A percentile compares a stretch with the other conserved stretches of the same genome.
These are phyloP conservation scores for Carex arenaria DNA, from an alignment of 202 grass and related monocot species.

Conservation along the genomic window DNA sequence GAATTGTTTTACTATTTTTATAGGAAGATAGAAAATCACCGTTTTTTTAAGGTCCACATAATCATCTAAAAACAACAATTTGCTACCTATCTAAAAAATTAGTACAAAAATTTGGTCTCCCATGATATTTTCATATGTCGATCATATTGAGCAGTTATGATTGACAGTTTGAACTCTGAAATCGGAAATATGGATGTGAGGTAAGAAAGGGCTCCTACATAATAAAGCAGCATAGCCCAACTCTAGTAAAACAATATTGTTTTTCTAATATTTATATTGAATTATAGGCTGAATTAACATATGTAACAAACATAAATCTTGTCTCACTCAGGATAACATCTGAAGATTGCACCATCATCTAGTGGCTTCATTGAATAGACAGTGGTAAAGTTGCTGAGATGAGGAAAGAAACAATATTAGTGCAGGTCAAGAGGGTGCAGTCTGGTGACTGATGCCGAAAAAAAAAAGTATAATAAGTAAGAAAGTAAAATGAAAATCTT, in stretches of 20 bases:
- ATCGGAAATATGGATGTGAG: too few relatives aligned
- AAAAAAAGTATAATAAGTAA: background rate
- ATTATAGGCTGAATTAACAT: constrained; percentile 1
- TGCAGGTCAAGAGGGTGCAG: background rate
- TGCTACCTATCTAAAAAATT: too few relatives aligned
- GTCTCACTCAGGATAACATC: constrained; percentile 79
- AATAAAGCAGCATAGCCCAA: too few relatives aligned
- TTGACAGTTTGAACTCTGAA: too few relatives aligned
- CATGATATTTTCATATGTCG: too few relatives aligned
- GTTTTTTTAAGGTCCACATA: too few relatives aligned
- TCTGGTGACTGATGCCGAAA: background rate
- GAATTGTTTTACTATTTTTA: too few relatives aligned
- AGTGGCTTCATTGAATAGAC: constrained; percentile 95
- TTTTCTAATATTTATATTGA: background rate
- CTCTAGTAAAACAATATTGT: background rate
- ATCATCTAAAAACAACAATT: too few relatives aligned
- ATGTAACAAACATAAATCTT: constrained; percentile 15
- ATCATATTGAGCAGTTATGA: too few relatives aligned
- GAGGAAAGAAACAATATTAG: background rate
- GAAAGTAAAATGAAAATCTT: constrained; percentile 6
- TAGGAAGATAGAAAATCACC: too few relatives aligned
- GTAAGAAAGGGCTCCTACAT: too few relatives aligned
- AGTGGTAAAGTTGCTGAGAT: constrained; percentile 79
- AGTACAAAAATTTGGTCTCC: background rate
- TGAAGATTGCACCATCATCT: constrained; percentile 81